Base-by-base conservation (phyloP, 108 stramenopile species). In the Mediolabrus comicus region DNA sequence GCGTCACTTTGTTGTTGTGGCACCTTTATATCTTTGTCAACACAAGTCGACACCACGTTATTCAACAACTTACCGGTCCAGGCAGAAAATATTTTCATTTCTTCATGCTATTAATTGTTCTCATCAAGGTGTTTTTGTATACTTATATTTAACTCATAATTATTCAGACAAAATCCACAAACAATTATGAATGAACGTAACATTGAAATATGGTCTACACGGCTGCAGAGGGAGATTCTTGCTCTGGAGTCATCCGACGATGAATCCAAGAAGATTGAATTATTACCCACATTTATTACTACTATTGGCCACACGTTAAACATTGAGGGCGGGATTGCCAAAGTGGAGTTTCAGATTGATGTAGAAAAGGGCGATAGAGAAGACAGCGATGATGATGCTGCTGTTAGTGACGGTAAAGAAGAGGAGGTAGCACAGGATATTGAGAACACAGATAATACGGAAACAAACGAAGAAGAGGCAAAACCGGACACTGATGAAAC, bases 131-230 rank as follows among this genome's bases (percentile, higher is more conserved):
- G n/a, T n/a, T n/a, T n/a, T n/a, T n/a, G n/a, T n/a, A n/a, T n/a
- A n/a, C n/a, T n/a, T n/a, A n/a, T n/a, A n/a, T n/a, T n/a, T 2
- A 43, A 17, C 2, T 43, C 16, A 12, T 17, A 43, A 43, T 43
- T 43, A n/a, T 17, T 54, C 4, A 66, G 46, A 30, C 16, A 51
- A 60, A 49, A 11, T 43, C 24, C 17, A 19, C 30, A 17, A 11
- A 57, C 33, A 31, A 66, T 29, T 68, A 60, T 52, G 60, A 38
- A 56, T 27, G 75, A 88, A 32, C 62, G 77, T 29, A 88, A 89
- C 54, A 74, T 88, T 46, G 93, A 91, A 67, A 92, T 95, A 54
- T 95, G 93, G 93, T 85, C 90, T 12, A 95, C 93, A 9, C 83
- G 93, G 12, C 66, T 95, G 34, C 93, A 95, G 53, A 75, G 85